Percentiles rank a stretch among this genome's conserved stretches.
Evolutionary conservation across 345 rosid species (phyloP).

Genomic region (Heritiera littoralis): DNA sequence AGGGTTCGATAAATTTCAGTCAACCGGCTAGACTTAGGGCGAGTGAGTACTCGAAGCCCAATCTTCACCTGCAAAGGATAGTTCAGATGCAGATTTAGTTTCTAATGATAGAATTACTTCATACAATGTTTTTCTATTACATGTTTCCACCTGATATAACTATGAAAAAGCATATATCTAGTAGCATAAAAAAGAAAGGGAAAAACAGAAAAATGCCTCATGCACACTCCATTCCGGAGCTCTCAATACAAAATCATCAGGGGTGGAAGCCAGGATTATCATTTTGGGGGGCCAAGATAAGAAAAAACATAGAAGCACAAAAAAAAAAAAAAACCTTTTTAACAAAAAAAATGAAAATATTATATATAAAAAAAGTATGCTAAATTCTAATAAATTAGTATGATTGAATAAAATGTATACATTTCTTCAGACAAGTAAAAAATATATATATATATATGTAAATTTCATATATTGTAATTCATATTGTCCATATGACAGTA

Average conservation of each 20-base stretch:
- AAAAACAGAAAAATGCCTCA: neutral
- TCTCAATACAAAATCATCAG: neutral
- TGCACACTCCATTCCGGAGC: neutral
- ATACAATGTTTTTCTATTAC: neutral
- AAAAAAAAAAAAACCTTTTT: neutral
- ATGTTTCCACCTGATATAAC: neutral
- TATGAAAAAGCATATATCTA: neutral
- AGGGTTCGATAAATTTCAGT: slow-evolving; percentile 79
- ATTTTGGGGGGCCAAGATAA: neutral
- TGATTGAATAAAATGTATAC: neutral
- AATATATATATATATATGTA: too few species aligned
- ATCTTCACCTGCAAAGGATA: slow-evolving; percentile 65
- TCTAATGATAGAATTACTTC: neutral
- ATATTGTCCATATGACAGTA: too few species aligned
- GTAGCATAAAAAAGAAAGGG: neutral
- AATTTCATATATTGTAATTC: too few species aligned
- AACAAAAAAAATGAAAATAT: neutral
- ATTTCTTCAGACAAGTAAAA: neutral
- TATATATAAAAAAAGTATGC: neutral
- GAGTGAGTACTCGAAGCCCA: slow-evolving; percentile 93
- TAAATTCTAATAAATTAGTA: too few species aligned
- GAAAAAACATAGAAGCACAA: neutral
- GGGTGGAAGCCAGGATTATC: neutral
- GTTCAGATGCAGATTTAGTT: neutral
- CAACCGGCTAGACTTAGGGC: slow-evolving; percentile 68